phyloP scores from a whole-genome alignment of 208 protist genomes.

The Zelonia costaricensis region DNA sequence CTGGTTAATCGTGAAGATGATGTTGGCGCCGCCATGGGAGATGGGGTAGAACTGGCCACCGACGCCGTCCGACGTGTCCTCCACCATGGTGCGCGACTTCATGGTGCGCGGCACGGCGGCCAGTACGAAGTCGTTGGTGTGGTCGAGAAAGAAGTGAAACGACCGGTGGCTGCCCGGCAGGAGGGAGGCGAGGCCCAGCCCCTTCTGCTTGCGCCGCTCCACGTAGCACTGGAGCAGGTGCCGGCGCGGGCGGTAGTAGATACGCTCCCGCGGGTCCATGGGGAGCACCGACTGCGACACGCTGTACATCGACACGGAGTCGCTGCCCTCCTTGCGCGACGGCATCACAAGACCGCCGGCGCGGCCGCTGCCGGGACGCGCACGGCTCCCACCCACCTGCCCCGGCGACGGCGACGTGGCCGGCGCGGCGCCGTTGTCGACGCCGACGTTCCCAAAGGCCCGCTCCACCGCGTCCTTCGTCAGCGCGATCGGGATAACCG shows the following conservation, averaged over 20 bases:
- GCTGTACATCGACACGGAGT: constrained; percentile 51
- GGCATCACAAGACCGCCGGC: constrained; percentile 27
- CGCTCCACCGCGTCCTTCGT: constrained; percentile 17
- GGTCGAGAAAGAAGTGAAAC: constrained; percentile 41
- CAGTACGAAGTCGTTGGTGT: constrained; percentile 49
- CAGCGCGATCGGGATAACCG: constrained; percentile 8
- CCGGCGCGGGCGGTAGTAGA: constrained; percentile 46
- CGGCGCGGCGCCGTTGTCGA: too few species aligned
- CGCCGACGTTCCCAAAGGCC: constrained; percentile 11
- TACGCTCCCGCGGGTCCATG: constrained; percentile 41
- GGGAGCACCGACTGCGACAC: constrained; percentile 45
- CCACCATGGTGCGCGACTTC: constrained; percentile 13
- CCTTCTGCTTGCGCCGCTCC: constrained; percentile 22
- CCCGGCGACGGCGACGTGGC: too few species aligned
- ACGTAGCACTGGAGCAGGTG: constrained; percentile 55
- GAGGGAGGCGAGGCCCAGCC: constrained; percentile 16
- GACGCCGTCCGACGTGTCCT: constrained; percentile 34
- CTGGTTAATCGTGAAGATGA: constrained; percentile 38
- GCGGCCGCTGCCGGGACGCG: background rate
- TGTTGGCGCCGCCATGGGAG: constrained; percentile 25
- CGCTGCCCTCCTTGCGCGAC: constrained; percentile 37
- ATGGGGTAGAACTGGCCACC: constrained; percentile 26
- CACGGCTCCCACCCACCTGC: background rate
- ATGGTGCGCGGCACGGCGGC: constrained; percentile 19
- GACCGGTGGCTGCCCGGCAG: constrained; percentile 20